These are phyloP conservation scores for Limnanthes douglasii DNA, from an alignment of 345 rosid genomes.

Conservation along the genomic window DNA sequence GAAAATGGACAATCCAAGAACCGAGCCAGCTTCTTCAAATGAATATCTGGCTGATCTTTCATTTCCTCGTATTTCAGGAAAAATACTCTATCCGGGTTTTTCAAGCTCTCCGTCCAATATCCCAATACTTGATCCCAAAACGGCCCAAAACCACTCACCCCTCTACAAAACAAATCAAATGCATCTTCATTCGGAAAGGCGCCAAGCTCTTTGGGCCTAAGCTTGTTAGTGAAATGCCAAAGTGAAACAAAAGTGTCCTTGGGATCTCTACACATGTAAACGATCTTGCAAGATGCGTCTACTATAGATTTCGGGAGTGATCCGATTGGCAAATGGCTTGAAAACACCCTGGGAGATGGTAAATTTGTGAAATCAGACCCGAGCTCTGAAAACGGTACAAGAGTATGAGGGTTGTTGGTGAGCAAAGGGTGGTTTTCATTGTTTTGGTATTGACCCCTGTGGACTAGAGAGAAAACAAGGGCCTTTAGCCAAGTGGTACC, in stretches of 20 bases:
- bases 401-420: constrained; percentile 35
- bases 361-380: constrained; percentile 25
- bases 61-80: constrained; percentile 31
- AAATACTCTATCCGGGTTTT: constrained; percentile 24
- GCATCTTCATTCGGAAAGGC: constrained; percentile 22
- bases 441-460: no score
- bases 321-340: constrained; percentile 28
- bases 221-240: constrained; percentile 21
- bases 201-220: constrained; percentile 9
- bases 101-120: constrained; percentile 27
- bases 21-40: constrained; percentile 19
- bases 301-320: constrained; percentile 15
- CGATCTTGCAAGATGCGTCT: constrained; percentile 14
- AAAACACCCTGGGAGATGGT: constrained; percentile 25
- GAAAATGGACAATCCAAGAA: constrained; percentile 32
- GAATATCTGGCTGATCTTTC: constrained; percentile 16
- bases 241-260: constrained; percentile 33
- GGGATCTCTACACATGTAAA: constrained; percentile 36
- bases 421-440: constrained; percentile 20
- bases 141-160: constrained; percentile 30
- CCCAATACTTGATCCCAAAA: constrained; percentile 44
- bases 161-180: constrained; percentile 26
- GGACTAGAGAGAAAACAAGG: constrained; percentile 18
- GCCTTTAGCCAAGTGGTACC: constrained; percentile 56
- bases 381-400: constrained; percentile 45